Conservation (phyloP, 2,329 filamentous ascomycete species). For the Hypoxylon sp. region DNA sequence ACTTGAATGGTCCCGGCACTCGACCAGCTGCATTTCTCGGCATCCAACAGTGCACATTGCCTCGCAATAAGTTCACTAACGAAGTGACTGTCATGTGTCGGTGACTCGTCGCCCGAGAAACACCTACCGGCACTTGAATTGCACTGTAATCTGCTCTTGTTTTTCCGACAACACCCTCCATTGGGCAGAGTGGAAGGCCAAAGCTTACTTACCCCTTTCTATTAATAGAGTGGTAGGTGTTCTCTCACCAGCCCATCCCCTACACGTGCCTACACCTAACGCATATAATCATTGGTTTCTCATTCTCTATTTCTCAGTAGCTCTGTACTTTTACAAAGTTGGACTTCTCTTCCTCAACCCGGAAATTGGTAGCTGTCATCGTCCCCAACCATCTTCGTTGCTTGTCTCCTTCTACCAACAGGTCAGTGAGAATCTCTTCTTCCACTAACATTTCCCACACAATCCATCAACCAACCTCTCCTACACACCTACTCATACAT, state of each 20-base stretch:
- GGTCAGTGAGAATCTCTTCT: neutral
- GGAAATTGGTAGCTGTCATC: neutral
- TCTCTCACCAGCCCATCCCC: neutral
- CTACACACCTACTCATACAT: no score
- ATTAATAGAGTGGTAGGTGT: neutral
- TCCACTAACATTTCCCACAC: neutral
- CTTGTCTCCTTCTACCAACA: neutral
- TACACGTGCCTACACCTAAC: neutral
- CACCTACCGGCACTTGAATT: neutral
- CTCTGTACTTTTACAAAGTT: neutral
- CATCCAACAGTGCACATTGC: neutral
- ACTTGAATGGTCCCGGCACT: neutral
- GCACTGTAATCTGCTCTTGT: neutral
- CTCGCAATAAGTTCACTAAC: neutral
- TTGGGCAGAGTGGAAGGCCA: neutral
- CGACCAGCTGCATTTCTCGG: neutral
- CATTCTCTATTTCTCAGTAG: neutral
- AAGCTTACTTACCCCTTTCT: neutral
- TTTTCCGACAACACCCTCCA: neutral
- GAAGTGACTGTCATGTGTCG: neutral
- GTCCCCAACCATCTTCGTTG: no score
- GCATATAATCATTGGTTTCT: neutral
- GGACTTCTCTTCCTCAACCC: neutral
- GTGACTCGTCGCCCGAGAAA: neutral
- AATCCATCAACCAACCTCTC: neutral